Evolutionary conservation across 257 asterid species (phyloP), one percentile per base, ranked within the genome.

Genomic region (Fraxinus anomala): DNA sequence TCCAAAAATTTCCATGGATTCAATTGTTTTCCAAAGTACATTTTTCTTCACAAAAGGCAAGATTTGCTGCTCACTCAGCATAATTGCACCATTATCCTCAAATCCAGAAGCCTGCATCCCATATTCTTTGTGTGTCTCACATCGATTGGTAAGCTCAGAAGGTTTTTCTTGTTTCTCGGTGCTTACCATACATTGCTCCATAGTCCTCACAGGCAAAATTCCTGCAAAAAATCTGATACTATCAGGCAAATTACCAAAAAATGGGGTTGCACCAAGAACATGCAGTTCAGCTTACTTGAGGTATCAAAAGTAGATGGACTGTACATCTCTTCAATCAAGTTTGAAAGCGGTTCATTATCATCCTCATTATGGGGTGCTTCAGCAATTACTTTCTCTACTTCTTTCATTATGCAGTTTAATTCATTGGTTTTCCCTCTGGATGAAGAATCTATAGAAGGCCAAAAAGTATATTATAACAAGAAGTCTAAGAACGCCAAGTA

Each of bases 331-430:
- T 73, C 89, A 56, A 88, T 76, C 95, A 94, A 91, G 80, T 76
- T 88, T 24, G 97, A 83, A 73, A 93, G 94, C 56, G 88, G 92
- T 73, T 91, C 90, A 68, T 89, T 87, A 40, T 91, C 92, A 39
- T 85, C 81, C 40, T 81, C 84, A 12, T 79, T 79, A 76, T 66
- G 71, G 73, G 87, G 82, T 70, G 40, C 76, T 73, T 88, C 83
- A 49, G 70, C 74, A 28, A 33, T 51, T 68, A 24, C 83, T 68
- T 76, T 75, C 67, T 72, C 83, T 37, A 69, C 80, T 33, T 76
- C 80, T 54, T 54, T 54, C 63, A 73, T 44, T 23, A 63, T 73
- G 71, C 70, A 26, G 82, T 79, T 77, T 65, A 76, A 39, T 70
- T 80, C 83, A 7, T 56, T 70, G 78, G 24, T 33, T 80, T 81